Percentiles rank a stretch among this genome's conserved stretches.
Evolutionary conservation across 1,284 basidiomycete species (phyloP).

Genomic region (Apiotrichum domesticum): DNA sequence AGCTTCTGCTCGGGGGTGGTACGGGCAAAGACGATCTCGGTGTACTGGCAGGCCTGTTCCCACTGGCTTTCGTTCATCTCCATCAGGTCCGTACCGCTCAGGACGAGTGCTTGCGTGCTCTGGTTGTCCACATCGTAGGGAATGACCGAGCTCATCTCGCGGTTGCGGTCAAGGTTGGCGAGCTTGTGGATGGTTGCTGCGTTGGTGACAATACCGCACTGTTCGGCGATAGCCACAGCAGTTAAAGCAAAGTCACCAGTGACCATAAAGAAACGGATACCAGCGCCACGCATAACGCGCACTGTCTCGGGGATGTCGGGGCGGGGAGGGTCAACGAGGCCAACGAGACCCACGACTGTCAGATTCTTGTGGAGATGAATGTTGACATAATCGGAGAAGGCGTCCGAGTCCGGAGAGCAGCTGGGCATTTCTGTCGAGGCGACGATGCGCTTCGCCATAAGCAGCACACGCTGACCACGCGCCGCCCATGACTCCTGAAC

Average conservation of each 20-base stretch:
- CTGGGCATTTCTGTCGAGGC: slow-evolving; percentile 12
- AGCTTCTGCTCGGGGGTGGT: slow-evolving; percentile 70
- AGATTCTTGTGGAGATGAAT: slow-evolving; percentile 47
- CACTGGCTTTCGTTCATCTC: slow-evolving; percentile 52
- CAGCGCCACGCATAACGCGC: slow-evolving; percentile 55
- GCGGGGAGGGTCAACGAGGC: slow-evolving; percentile 60
- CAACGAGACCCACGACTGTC: slow-evolving; percentile 58
- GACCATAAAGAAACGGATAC: slow-evolving; percentile 63
- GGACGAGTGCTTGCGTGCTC: slow-evolving; percentile 46
- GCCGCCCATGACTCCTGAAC: slow-evolving; percentile 55
- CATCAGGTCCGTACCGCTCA: slow-evolving; percentile 55
- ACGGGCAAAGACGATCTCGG: slow-evolving; percentile 66
- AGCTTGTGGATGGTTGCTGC: slow-evolving; percentile 30
- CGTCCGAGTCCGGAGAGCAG: slow-evolving; percentile 39
- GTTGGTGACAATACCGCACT: slow-evolving; percentile 58
- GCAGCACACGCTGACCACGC: slow-evolving; percentile 59
- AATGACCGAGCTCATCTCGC: slow-evolving; percentile 14
- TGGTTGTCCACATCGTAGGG: slow-evolving; percentile 24
- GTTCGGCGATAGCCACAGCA: slow-evolving; percentile 54
- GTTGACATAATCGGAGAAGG: slow-evolving; percentile 43
- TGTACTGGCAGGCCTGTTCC: slow-evolving; percentile 54
- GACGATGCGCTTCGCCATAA: slow-evolving; percentile 47
- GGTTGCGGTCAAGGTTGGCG: slow-evolving; percentile 41
- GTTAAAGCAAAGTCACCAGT: slow-evolving; percentile 57
- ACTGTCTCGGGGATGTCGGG: slow-evolving; percentile 55